phyloP scores from a whole-genome alignment of 352 stramenopile genomes.

The Globisporangium canariense region DNA sequence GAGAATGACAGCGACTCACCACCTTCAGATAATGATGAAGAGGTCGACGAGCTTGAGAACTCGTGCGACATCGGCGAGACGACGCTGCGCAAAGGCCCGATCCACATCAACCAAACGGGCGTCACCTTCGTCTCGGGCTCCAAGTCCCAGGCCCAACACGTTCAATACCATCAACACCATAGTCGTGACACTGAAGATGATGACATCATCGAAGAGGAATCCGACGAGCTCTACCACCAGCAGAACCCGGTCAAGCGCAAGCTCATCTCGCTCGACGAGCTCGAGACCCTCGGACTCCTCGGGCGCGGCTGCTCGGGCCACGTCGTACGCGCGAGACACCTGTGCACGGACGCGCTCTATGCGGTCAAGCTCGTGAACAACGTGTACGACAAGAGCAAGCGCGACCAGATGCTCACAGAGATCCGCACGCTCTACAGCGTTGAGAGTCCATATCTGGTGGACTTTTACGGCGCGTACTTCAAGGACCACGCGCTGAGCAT shows the following conservation, averaged over 20 bases:
- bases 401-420: conserved; percentile 73
- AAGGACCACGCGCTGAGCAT: conserved; percentile 66
- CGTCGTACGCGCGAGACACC: conserved; percentile 54
- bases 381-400: conserved; percentile 73
- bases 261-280: conserved; percentile 45
- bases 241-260: conserved; percentile 5
- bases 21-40: conserved; percentile 21
- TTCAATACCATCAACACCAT: not conserved
- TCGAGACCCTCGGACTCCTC: conserved; percentile 49
- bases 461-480: conserved; percentile 73
- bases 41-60: conserved; percentile 47
- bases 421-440: conserved; percentile 76
- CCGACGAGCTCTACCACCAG: conserved; percentile 5
- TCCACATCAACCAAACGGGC: conserved; percentile 65
- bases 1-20: conserved; percentile 11
- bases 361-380: conserved; percentile 74
- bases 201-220: conserved; percentile 22
- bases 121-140: conserved; percentile 39
- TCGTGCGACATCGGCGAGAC: conserved; percentile 78
- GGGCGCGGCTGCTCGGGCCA: conserved; percentile 62
- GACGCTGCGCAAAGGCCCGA: conserved; percentile 55
- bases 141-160: conserved; percentile 6
- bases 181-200: not conserved
- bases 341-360: conserved; percentile 33
- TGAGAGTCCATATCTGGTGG: conserved; percentile 58